phyloP scores from a whole-genome alignment of 805 yeast genomes.

The Metschnikowia lunata region DNA sequence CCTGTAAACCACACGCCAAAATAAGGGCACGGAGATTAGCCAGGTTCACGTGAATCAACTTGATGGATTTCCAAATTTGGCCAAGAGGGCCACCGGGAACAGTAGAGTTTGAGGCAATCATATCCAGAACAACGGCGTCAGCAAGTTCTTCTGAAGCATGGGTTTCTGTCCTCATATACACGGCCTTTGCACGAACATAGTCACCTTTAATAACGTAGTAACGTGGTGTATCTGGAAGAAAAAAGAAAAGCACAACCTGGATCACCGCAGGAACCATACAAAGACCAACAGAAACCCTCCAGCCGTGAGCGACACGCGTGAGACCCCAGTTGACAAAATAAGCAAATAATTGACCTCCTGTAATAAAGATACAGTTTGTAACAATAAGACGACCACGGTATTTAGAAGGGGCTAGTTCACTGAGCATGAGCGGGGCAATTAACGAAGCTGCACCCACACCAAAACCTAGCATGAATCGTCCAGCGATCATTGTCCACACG shows the following conservation, averaged over 20 bases:
- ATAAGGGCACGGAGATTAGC: constrained; percentile 86
- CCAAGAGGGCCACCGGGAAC: constrained; percentile 42
- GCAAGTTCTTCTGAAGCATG: constrained; percentile 62
- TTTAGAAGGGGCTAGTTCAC: constrained; percentile 88
- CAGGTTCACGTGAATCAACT: constrained; percentile 59
- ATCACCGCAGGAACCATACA: constrained; percentile 81
- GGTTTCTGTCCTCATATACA: constrained; percentile 58
- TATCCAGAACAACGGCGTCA: constrained; percentile 63
- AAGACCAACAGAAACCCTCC: constrained; percentile 90
- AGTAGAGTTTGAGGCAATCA: constrained; percentile 43
- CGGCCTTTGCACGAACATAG: constrained; percentile 60
- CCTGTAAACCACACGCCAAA: constrained; percentile 90
- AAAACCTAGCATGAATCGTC: constrained; percentile 90
- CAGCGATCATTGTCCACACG: constrained; percentile 89
- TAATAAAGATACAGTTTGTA: constrained; percentile 81
- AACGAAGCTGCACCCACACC: constrained; percentile 95
- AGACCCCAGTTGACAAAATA: constrained; percentile 92
- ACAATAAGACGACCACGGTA: constrained; percentile 90
- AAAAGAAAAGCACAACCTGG: constrained; percentile 72
- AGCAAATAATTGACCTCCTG: constrained; percentile 93
- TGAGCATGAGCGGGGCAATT: constrained; percentile 88
- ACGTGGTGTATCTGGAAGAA: constrained; percentile 95
- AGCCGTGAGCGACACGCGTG: constrained; percentile 68
- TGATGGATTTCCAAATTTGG: constrained; percentile 57
- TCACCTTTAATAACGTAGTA: constrained; percentile 71